phyloP scores from a whole-genome alignment of 371 early-diverging fungal species.

The Paraphysoderma sedebokerense region DNA sequence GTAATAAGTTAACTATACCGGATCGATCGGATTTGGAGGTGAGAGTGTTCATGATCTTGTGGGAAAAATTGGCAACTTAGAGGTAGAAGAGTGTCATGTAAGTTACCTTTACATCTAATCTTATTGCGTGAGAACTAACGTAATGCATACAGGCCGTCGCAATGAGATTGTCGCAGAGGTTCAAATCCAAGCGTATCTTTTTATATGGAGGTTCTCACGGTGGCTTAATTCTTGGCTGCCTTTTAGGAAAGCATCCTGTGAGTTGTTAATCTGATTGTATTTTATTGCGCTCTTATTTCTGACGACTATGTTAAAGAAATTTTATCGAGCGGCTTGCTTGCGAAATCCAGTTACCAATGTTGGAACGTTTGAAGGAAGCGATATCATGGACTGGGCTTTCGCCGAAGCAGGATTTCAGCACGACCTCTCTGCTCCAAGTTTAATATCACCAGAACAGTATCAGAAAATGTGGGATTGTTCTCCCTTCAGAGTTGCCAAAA shows the following conservation, averaged over 20 bases:
- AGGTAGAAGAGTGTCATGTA: constrained; percentile 42
- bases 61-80: constrained; percentile 42
- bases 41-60: constrained; percentile 33
- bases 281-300: background rate
- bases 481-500: constrained; percentile 26
- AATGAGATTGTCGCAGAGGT: constrained; percentile 5
- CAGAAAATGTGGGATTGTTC: constrained; percentile 25
- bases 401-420: constrained; percentile 30
- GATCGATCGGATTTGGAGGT: constrained; percentile 51
- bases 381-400: constrained; percentile 39
- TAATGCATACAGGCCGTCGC: background rate
- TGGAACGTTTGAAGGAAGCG: constrained; percentile 10
- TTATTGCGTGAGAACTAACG: constrained; percentile 6
- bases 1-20: constrained; percentile 46
- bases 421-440: constrained; percentile 15
- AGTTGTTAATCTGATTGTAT: background rate
- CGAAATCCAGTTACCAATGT: constrained; percentile 58
- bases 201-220: constrained; percentile 54
- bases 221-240: constrained; percentile 44
- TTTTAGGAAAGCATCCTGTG: constrained; percentile 30
- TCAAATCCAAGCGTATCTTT: constrained; percentile 20
- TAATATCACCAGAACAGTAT: constrained; percentile 29
- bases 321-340: constrained; percentile 36
- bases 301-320: constrained; percentile 8
- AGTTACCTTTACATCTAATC: constrained; percentile 5